phyloP scores from a whole-genome alignment of 2,329 filamentous ascomycete genomes.

The Phoma sp. region DNA sequence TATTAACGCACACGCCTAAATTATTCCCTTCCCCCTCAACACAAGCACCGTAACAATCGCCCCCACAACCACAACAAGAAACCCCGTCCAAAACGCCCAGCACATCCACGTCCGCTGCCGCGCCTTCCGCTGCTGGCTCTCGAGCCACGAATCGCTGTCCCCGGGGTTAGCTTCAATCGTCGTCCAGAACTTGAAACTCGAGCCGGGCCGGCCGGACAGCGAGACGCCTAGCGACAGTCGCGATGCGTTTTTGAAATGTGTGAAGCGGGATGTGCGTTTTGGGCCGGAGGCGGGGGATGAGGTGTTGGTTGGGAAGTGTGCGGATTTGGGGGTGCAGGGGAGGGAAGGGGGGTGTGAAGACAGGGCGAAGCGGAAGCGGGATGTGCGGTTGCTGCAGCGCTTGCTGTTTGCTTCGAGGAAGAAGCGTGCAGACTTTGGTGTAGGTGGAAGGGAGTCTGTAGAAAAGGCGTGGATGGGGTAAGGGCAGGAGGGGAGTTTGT shows the following conservation, averaged over 20 bases:
- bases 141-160: conserved; percentile 56
- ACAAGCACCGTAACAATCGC: conserved; percentile 57
- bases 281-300: not conserved
- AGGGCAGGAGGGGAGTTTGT: conserved; percentile 3
- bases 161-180: conserved; percentile 29
- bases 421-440: conserved; percentile 10
- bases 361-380: conserved; percentile 14
- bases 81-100: conserved; percentile 56
- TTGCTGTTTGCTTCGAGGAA: conserved; percentile 1
- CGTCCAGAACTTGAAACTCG: conserved; percentile 44
- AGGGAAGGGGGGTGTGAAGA: conserved; percentile 6
- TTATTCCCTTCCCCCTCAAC: conserved; percentile 42
- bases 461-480: not conserved
- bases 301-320: not conserved
- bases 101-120: conserved; percentile 57
- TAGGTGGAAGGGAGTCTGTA: not conserved
- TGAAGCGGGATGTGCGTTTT: conserved; percentile 6
- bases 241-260: conserved; percentile 27
- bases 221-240: conserved; percentile 27
- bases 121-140: conserved; percentile 58
- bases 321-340: not conserved
- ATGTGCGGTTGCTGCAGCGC: not conserved
- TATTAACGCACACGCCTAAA: conserved; percentile 29
- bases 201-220: conserved; percentile 34
- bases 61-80: conserved; percentile 55